Evolutionary conservation across 148 eudicot genomes (phyloP), one percentile per base, ranked within the genome.

Genomic region (Talinum fruticosum): DNA sequence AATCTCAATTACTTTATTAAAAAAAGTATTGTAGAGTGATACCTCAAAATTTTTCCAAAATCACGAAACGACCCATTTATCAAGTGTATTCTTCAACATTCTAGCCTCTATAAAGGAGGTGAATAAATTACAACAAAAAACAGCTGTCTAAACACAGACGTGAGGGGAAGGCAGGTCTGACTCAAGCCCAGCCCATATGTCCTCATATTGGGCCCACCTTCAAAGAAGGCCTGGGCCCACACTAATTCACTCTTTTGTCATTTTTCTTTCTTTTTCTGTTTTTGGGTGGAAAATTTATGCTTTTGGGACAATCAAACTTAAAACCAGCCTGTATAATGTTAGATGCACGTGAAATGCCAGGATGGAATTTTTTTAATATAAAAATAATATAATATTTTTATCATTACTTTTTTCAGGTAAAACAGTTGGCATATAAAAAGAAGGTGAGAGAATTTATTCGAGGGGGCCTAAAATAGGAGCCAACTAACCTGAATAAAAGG

Each of bases 341-440:
- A 34, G 44, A 16, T 45, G 35, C 74, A 71, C n/a, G 59, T 71
- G 59, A 71, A n/a, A 71, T 41, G 57, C 54, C 35, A 71, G n/a
- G 53, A 71, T 57, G 64, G 28, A 57, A 5, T n/a, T n/a, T 10
- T 23, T n/a, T 49, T 49, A 47, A 47, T 47, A 23, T 41, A 37
- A 37, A 69, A 69, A 36, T 3, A 47, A 13, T 8, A 5, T 8
- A 47, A 47, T 47, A 4, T 18, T 54, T 19, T 21, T 54, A 19
- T 4, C 24, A 21, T 23, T 36, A 36, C 38, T 24, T 71, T 69
- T 35, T 69, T 36, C 47, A 69, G 72, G 16, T 69, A 36, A 3
- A 23, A 68, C 45, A 68, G 14, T 68, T 68, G n/a, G n/a, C 12
- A 66, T 66, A 16, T 49, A 10, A 49, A 12, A 49, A 3, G 5